Evolutionary conservation across 805 yeast species (phyloP).

Genomic region (Lipomyces chichibuensis): DNA sequence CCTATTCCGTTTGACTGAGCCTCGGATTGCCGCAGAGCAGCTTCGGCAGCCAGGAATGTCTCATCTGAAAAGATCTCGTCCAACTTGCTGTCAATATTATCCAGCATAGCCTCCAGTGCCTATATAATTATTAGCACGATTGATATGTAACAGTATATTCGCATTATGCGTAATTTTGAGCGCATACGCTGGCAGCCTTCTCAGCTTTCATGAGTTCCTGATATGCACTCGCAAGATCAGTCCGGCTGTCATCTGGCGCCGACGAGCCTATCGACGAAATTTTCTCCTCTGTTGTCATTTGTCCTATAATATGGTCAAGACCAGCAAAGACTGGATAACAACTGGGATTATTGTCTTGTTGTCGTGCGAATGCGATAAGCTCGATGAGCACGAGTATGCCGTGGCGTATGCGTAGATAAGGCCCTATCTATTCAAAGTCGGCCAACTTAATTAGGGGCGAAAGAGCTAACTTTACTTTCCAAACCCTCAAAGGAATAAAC

Average conservation of each 20-base stretch:
- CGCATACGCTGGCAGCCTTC: slow-evolving; percentile 31
- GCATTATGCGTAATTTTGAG: neutral
- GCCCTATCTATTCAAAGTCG: neutral
- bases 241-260: neutral
- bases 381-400: neutral
- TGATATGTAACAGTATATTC: neutral
- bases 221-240: slow-evolving; percentile 33
- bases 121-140: neutral
- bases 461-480: neutral
- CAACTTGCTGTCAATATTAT: slow-evolving; percentile 30
- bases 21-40: slow-evolving; percentile 23
- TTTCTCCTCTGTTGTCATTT: slow-evolving; percentile 28
- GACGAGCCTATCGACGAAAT: slow-evolving; percentile 10
- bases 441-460: neutral
- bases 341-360: neutral
- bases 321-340: neutral
- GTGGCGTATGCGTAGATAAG: neutral
- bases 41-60: slow-evolving; percentile 30
- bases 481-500: too few species aligned
- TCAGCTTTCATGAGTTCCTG: slow-evolving; percentile 35
- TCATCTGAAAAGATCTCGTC: slow-evolving; percentile 32
- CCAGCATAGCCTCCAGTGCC: slow-evolving; percentile 34
- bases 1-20: neutral
- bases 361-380: too few species aligned
- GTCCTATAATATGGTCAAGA: neutral